Conservation (phyloP, 129 eudicot genomes). For the Tagetes erecta region DNA sequence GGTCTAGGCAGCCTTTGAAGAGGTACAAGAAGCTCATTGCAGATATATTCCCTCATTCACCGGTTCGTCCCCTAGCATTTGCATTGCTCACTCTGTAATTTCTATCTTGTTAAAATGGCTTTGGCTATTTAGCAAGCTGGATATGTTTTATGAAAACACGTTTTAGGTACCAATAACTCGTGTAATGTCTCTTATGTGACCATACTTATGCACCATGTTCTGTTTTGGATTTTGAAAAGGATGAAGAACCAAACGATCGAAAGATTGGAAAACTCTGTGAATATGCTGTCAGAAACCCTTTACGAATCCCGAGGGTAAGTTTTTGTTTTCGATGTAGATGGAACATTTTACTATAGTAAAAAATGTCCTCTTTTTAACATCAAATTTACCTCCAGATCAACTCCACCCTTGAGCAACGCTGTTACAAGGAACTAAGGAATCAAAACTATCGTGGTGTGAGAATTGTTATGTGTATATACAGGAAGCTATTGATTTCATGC, state of each 20-base stretch:
- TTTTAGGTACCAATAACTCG: background rate
- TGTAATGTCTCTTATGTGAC: constrained; percentile 13
- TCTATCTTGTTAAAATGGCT: background rate
- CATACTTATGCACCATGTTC: background rate
- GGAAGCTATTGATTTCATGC: constrained; percentile 74
- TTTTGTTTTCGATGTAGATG: constrained; percentile 19
- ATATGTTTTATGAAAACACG: background rate
- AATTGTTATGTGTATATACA: constrained; percentile 68
- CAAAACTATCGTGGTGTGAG: constrained; percentile 60
- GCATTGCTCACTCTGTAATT: background rate
- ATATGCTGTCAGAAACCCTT: constrained; percentile 81
- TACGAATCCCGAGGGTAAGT: constrained; percentile 73
- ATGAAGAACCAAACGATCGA: constrained; percentile 77
- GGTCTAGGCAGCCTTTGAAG: constrained; percentile 83
- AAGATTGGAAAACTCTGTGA: constrained; percentile 73
- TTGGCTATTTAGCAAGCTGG: background rate
- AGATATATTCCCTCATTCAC: constrained; percentile 62
- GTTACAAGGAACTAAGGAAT: constrained; percentile 71
- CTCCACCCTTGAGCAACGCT: constrained; percentile 71
- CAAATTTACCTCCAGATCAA: constrained; percentile 57
- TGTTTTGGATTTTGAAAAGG: constrained; percentile 41
- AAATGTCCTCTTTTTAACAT: constrained; percentile 6
- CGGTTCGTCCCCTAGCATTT: constrained; percentile 40
- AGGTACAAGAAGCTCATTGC: constrained; percentile 69
- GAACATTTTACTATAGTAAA: background rate